Base-by-base conservation (phyloP, 331 rosid genomes). In the Acacia pycnantha region DNA sequence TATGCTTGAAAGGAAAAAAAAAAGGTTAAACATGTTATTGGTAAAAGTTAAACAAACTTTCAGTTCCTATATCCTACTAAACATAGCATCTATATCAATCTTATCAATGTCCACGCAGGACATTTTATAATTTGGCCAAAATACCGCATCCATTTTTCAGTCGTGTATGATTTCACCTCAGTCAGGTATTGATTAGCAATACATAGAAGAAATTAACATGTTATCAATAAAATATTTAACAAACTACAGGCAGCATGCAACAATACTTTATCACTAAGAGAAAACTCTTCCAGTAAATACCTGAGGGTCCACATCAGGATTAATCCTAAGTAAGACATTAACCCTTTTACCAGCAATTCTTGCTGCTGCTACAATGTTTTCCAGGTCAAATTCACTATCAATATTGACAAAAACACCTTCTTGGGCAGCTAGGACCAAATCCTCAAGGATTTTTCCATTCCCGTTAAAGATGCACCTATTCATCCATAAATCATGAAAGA, bases 391-490 rank as follows among this genome's bases (percentile, higher is more conserved):
- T 64, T 95, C 99, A 58, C 97, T 95, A 78, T 93, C 99, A 54
- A 95, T 87, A 80, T 95, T 95, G 84, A 95, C 82, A 81, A 95
- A 93, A 26, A 95, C 98, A 48, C 95, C 97, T 76, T 78, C 91
- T 81, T 92, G 84, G 18, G 98, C 94, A 76, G 97, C 99, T 65
- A 95, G 85, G 64, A 89, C 94, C 92, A 95, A 89, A 88, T 93
- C 99, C 84, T 93, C 97, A 86, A 95, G 83, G 76, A 95, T 59
- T 67, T 95, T 95, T 19, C 98, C 99, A 69, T 95, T 95, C 69
- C 98, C 98, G 74, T 95, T 95, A 73, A 95, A 93, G 83, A 95
- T 88, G 71, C 98, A 93, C 89, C 98, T 93, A 88, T 33, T 16
- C 75, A 81, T 79, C 22, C 82, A 76, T 44, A 3, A n/a, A 81